phyloP scores from a whole-genome alignment of 2,329 filamentous ascomycete species.

The Davidsoniella australis region DNA sequence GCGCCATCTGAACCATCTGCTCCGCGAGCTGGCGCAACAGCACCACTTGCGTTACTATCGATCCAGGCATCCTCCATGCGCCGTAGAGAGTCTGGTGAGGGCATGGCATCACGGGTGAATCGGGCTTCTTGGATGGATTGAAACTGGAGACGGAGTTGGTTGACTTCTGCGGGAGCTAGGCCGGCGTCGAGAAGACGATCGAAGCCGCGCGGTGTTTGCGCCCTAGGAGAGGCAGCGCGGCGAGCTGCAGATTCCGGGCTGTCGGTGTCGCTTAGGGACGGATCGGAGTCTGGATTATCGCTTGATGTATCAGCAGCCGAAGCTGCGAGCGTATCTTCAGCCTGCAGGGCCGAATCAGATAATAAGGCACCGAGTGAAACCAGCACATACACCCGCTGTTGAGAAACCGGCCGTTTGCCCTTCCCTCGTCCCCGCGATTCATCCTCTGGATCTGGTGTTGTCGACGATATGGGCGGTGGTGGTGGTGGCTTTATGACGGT shows the following conservation, averaged over 20 bases:
- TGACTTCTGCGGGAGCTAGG: slow-evolving; percentile 69
- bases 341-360: background rate
- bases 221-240: background rate
- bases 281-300: no score
- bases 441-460: no score
- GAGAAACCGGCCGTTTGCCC: slow-evolving; percentile 15
- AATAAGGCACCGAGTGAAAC: background rate
- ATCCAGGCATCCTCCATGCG: slow-evolving; percentile 82
- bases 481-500: slow-evolving; percentile 30
- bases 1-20: slow-evolving; percentile 8
- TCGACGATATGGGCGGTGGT: slow-evolving; percentile 9
- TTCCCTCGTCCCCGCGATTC: slow-evolving; percentile 16
- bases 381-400: slow-evolving; percentile 7
- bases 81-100: slow-evolving; percentile 56
- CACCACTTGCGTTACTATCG: slow-evolving; percentile 41
- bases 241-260: slow-evolving; percentile 15
- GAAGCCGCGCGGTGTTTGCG: slow-evolving; percentile 48
- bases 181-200: slow-evolving; percentile 68
- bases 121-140: slow-evolving; percentile 65
- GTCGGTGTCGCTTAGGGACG: no score
- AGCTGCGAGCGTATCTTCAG: background rate
- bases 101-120: slow-evolving; percentile 80
- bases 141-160: slow-evolving; percentile 75
- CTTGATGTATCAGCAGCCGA: no score
- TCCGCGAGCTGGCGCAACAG: slow-evolving; percentile 19